Evolutionary conservation across 306 rosid genomes (phyloP).

Genomic region (Adenanthera pavonina): DNA sequence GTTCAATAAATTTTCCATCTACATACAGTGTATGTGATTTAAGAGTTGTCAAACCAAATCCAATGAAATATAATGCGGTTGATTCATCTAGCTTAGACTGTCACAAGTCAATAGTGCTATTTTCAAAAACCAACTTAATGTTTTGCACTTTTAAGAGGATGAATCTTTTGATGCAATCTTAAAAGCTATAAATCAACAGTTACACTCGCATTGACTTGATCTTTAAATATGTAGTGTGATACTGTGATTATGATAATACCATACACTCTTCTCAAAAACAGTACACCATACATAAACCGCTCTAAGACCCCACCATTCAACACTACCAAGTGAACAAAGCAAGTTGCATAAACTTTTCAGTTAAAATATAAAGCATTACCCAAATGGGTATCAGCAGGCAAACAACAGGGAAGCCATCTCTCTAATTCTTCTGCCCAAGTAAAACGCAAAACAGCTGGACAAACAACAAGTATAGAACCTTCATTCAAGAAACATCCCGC

Average conservation of each 20-base stretch:
- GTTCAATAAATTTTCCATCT: slow-evolving; percentile 22
- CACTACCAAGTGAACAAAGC: slow-evolving; percentile 29
- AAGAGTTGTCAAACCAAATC: neutral
- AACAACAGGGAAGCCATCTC: slow-evolving; percentile 90
- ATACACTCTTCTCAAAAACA: slow-evolving; percentile 31
- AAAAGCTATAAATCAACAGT: neutral
- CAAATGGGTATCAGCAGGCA: slow-evolving; percentile 85
- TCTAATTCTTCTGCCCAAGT: slow-evolving; percentile 98
- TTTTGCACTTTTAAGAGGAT: slow-evolving; percentile 7
- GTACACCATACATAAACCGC: slow-evolving; percentile 3
- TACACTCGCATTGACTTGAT: neutral
- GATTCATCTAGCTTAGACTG: neutral
- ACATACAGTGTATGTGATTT: neutral
- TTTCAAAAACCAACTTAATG: slow-evolving; percentile 16
- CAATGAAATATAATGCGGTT: neutral
- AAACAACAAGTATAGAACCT: slow-evolving; percentile 86
- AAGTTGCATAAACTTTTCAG: neutral
- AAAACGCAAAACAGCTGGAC: slow-evolving; percentile 93
- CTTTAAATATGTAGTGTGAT: neutral
- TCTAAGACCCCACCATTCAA: neutral
- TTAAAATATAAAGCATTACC: slow-evolving; percentile 52
- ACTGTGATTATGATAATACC: neutral
- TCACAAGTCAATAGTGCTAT: neutral
- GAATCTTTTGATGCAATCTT: neutral
- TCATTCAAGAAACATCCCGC: slow-evolving; percentile 83